Percentiles rank a stretch among this genome's conserved stretches.
Conservation (phyloP, 1,284 basidiomycete genomes). For the Mrakiaceae sp. region DNA sequence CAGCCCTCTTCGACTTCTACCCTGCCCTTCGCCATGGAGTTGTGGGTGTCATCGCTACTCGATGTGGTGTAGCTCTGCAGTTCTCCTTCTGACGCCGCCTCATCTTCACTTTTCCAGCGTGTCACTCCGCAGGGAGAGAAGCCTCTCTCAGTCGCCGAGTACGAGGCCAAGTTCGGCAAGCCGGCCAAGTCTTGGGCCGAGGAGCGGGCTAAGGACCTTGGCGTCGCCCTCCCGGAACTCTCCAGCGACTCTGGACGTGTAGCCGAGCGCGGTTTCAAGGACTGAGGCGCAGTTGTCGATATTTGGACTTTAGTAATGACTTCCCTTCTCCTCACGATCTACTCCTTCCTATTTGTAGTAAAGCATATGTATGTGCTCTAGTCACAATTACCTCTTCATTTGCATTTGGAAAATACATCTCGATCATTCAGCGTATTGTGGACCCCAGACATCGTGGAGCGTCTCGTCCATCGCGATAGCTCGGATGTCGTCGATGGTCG, state of each 20-base stretch:
- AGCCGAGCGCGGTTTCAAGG: conserved; percentile 29
- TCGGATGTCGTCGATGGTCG: neutral
- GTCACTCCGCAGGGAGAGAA: conserved; percentile 70
- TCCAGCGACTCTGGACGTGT: conserved; percentile 28
- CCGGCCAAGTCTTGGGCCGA: conserved; percentile 32
- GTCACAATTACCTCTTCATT: neutral
- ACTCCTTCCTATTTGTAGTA: no score
- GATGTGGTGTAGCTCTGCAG: no score
- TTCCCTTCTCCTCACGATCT: no score
- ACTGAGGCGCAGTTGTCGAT: conserved; percentile 20
- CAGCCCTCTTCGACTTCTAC: conserved; percentile 44
- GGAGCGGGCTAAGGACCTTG: conserved; percentile 28
- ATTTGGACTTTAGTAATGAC: no score
- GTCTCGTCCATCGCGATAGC: neutral
- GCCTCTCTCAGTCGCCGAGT: conserved; percentile 61
- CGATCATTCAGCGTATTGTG: neutral
- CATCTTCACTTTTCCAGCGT: conserved; percentile 30
- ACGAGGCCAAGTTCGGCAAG: conserved; percentile 42
- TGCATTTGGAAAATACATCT: neutral
- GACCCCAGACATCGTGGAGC: neutral
- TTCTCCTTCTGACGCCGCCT: no score
- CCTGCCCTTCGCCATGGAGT: no score
- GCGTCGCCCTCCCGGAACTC: conserved; percentile 23
- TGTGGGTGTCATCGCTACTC: no score
- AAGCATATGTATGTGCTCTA: neutral